Base-by-base conservation (phyloP, 169 alveolate genomes). In the Plasmodium falciparum region DNA sequence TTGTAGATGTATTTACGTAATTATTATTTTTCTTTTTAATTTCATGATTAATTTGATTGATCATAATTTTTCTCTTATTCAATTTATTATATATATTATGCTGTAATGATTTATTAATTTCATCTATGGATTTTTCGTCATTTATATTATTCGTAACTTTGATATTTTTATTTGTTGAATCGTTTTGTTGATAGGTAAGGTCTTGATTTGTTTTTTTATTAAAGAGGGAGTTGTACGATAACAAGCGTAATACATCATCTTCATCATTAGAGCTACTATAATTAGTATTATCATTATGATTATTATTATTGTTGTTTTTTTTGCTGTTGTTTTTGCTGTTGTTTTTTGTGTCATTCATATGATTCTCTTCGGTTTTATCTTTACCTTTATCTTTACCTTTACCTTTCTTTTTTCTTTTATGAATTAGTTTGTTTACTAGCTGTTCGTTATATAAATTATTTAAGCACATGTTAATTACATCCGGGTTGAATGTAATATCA, bases 41-140 rank as follows among this genome's bases (percentile, higher is more conserved):
- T 61, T 52, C 70, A 22, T 80, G 85, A 80, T 80, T 80, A 67
- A 80, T 80, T 80, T 80, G 29, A 62, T 80, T 69, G 20, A 80
- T 80, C n/a, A 80, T 80, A 52, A 80, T 20, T 54, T 80, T 58
- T 80, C 90, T 71, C 17, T 80, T 67, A 47, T 69, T n/a, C 39
- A 80, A 69, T 70, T 80, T 69, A 61, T 67, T 11, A 47, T 56
- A 56, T 67, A 67, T 29, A 47, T 80, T 80, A 26, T 61, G 39
- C 56, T 67, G 72, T 12, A 67, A 17, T 7, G 73, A 26, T 13
- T 80, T 17, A 17, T 80, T 39, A 58, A 5, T 52, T 39, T 54
- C 13, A 56, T 73, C 29, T n/a, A 33, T 4, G 13, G 2, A n/a
- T 24, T 24, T 52, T 15, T 33, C n/a, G n/a, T 15, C 56, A 13